Evolutionary conservation across 2,329 filamentous ascomycete genomes (phyloP), one percentile per base, ranked within the genome.

Genomic region (Metarhizium sp.): DNA sequence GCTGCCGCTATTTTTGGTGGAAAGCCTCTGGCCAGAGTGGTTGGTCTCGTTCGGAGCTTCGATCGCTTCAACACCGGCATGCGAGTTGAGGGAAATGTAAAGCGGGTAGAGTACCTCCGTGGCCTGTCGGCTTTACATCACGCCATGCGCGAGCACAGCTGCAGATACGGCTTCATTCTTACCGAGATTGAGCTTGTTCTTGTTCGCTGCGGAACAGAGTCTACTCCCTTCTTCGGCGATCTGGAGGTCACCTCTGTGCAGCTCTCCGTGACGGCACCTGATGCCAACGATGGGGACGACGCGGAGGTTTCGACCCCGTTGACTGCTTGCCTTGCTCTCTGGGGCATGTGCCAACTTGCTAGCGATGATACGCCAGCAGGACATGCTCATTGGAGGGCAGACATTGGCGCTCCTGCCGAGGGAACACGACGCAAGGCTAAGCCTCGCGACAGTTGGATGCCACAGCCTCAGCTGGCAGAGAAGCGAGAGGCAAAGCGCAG

Each of bases 21-120:
- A 43, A 67, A 82, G 75, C 73, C 73, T 36, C 67, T 71, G 13
- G 73, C 73, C 29, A 84, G 88, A 36, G 80, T 91, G 13, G 85
- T 92, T 51, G 89, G 92, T 6, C 79, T 96, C n/a, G 88, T 95
- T 63, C 92, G 92, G 73, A 87, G 85, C 68, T 96, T 92, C 67
- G 88, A 95, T 70, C 86, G 89, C 64, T 96, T 95, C 88, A 96
- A 96, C 77, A 94, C 90, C 1, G 89, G 88, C 59, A 95, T 96
- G 89, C 88, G 91, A 57, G 84, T 86, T 57, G 90, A 95, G 69
- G 85, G 85, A 48, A 90, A 92, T 60, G 82, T 90, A 70, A 88
- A 91, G 72, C 87, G 88, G 57, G 89, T 96, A 56, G 85, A 92
- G 71, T 96, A 96, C 74, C 85, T 96, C 20, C 86, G 88, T 52